Evolutionary conservation across 306 rosid genomes (phyloP), one percentile per base, ranked within the genome.

Genomic region (Alnus rubra): DNA sequence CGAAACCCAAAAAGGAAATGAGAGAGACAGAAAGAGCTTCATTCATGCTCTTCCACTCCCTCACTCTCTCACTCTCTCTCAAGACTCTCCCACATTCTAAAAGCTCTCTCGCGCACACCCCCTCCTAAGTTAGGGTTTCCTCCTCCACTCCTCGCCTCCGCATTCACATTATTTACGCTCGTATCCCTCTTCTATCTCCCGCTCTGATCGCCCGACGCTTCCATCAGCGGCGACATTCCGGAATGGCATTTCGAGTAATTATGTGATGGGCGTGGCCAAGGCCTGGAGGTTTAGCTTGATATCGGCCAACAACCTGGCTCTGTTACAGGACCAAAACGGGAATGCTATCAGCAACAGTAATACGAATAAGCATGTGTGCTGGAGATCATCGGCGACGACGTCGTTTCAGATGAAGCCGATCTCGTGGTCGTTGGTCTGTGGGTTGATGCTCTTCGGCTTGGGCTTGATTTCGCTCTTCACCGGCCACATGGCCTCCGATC

Each of bases 401-500:
- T 47, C 86, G 47, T 90, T 81, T 16, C 87, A 71, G 37, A 87
- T 83, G 79, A 88, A 84, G 81, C 71, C 81, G 87, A 64, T 86
- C 33, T 76, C 94, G 3, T 91, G 96, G 99, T 82, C 97, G 23
- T 1, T 86, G 78, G 86, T 88, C 54, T 96, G 99, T 76, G 98
- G 99, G 31, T 53, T 89, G 62, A 89, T 93, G 99, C 97, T 96
- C 12, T 96, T 96, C 70, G 96, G 78, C 31, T 78, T 96, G 74
- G 99, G 99, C 76, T 83, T 96, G 45, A 83, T 96, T 68, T 96
- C 99, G 13, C 95, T 96, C 44, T 83, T 96, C 80, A 93, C 98
- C 1, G 99, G 98, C 58, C 99, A 96, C 42, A 87, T 93, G 4
- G 97, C 90, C 30, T 96, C 99, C 88, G 89, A 96, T 83, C 94